These are phyloP conservation scores for Metschnikowia baotianmanensis DNA, from an alignment of 805 yeast genomes.

Conservation along the genomic window DNA sequence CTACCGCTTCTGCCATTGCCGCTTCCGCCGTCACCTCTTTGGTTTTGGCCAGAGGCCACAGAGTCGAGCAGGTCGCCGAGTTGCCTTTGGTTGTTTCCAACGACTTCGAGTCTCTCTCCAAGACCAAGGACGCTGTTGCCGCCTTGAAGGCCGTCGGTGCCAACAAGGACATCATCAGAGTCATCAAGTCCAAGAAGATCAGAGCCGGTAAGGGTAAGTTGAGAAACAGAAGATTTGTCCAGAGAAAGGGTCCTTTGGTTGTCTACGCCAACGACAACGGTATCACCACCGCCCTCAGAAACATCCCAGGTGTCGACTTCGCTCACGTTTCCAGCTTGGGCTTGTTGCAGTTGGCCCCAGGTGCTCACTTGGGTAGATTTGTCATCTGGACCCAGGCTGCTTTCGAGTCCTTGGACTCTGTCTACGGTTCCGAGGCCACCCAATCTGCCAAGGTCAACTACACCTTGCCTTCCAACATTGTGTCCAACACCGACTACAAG, in stretches of 20 bases:
- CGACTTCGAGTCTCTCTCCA: slow-evolving; percentile 87
- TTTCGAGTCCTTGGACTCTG: slow-evolving; percentile 91
- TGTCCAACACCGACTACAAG: slow-evolving; percentile 93
- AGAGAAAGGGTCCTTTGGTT: slow-evolving; percentile 99
- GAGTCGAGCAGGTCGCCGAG: slow-evolving; percentile 96
- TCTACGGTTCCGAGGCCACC: slow-evolving; percentile 93
- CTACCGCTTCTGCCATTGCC: slow-evolving; percentile 99
- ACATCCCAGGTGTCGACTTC: slow-evolving; percentile 99
- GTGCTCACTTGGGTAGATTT: slow-evolving; percentile 99
- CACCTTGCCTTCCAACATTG: slow-evolving; percentile 91
- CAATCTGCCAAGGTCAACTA: slow-evolving; percentile 83
- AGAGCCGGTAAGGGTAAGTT: slow-evolving; percentile 99
- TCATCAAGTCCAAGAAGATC: slow-evolving; percentile 95
- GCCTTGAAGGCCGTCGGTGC: slow-evolving; percentile 98
- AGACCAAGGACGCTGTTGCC: slow-evolving; percentile 99
- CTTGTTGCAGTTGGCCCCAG: slow-evolving; percentile 98
- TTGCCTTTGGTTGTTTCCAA: slow-evolving; percentile 95
- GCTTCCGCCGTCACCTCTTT: slow-evolving; percentile 98
- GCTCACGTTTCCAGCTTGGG: slow-evolving; percentile 88
- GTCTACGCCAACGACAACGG: slow-evolving; percentile 98
- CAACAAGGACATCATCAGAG: slow-evolving; percentile 96
- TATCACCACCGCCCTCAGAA: slow-evolving; percentile 97
- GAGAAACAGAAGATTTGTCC: slow-evolving; percentile 99
- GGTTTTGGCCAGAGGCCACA: slow-evolving; percentile 99
- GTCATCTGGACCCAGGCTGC: slow-evolving; percentile 99